Base-by-base conservation (phyloP, 768 basidiomycete species). In the Pleurotus salmoneostramineus region DNA sequence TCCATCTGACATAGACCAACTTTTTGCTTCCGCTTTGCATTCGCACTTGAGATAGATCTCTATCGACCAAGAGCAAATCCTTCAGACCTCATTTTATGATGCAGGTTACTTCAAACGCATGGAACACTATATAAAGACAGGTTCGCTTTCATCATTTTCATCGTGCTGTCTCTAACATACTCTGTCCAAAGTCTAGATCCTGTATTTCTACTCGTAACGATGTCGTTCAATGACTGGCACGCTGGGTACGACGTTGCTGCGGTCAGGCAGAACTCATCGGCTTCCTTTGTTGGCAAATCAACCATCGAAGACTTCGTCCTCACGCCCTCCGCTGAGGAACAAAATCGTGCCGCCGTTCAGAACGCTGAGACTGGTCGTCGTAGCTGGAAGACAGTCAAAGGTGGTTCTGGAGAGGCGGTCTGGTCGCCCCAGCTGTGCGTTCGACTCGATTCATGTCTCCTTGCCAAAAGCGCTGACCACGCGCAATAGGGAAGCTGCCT, bases 341-440 rank as follows among this genome's bases (percentile, higher is more conserved):
- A 66, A 49, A 58, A 60, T n/a, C 60, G 62, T 6, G 61, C 68
- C 34, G 63, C 61, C 15, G 61, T 63, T n/a, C 68, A 77, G 64
- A 71, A 76, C 59, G 72, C 76, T 43, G 74, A 77, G 49, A 76
- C 70, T 33, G 74, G 74, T 50, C 74, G 82, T 55, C 80, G 80
- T 66, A 77, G 71, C 60, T 84, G 82, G 80, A 81, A 82, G 61
- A 82, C 76, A 8, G 66, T 83, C 35, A 82, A 75, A 65, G 82
- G 80, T 55, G 52, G 52, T 32, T 72, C 74, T 42, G 63, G 65
- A 32, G 83, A 84, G 60, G 77, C 81, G n/a, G 80, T 84, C 17
- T 84, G 83, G 83, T 81, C 83, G 45, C 82, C 83, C 8, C 68
- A 78, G 55, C 69, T 84, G 68, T 71, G 58, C 15, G 69, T 7